Evolutionary conservation across 306 rosid genomes (phyloP), one percentile per base, ranked within the genome.

Genomic region (Trifolium repens): DNA sequence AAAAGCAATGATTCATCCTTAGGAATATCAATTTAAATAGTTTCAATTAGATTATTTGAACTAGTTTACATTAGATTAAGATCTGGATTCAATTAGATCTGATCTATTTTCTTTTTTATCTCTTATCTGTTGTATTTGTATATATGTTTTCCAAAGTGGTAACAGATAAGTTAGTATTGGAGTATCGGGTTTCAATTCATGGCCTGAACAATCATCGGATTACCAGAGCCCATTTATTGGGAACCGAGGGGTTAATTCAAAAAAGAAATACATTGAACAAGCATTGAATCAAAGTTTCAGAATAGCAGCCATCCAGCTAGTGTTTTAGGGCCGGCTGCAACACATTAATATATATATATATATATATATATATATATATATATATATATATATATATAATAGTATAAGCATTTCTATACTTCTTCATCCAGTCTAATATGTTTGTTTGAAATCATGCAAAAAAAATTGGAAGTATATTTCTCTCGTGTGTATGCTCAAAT

Each of bases 401-500:
- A 42, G 37, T 55, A 42, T 42, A 34, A 34, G 47, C 26, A 63
- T 63, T 60, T 32, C 3, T 30, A 30, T 60, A 30, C 17, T 59
- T 59, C 67, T 60, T 30, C 67, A 60, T 61, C 43, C 11, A 32
- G 34, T 14, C 66, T 60, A 60, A 60, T 60, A 60, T 27, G 67
- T 30, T 27, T 30, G 42, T 27, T 30, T 30, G 17, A 60, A 42
- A 55, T 5, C 24, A 46, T 46, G 19, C 12, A 67, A 42, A 16
- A 13, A 27, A 32, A 34, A 17, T 17, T 54, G 34, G n/a, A 67
- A 16, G 46, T n/a, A 67, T 16, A 12, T 27, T 39, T 68, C 55
- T 50, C 59, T 59, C 46, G 17, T 24, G 71, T 47, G 71, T 50
- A 37, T 80, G 66, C 76, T 68, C 58, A 59, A 67, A 58, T 80